phyloP scores from a whole-genome alignment of 768 basidiomycete species.

The Suillus placidus region DNA sequence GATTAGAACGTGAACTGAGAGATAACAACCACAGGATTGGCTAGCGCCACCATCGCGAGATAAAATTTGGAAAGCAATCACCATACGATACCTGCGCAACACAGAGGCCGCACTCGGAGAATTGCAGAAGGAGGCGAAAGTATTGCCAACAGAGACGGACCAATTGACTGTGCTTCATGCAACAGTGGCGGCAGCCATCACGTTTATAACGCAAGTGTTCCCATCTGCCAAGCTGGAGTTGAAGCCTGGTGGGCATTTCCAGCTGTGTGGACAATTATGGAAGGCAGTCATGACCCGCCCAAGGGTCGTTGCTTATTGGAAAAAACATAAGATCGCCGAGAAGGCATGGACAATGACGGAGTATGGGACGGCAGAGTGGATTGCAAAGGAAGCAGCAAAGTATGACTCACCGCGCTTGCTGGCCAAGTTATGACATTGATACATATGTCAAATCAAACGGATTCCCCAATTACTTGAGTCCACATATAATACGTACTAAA shows the following conservation, averaged over 20 bases:
- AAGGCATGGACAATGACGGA: constrained; percentile 20
- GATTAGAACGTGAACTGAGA: neutral
- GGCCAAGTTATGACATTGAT: neutral
- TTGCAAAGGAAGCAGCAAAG: constrained; percentile 16
- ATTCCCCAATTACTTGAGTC: neutral
- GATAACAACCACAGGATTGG: constrained; percentile 18
- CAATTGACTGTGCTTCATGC: constrained; percentile 22
- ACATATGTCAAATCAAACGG: neutral
- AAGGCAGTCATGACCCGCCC: constrained; percentile 18
- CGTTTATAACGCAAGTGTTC: constrained; percentile 25
- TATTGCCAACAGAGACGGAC: constrained; percentile 18
- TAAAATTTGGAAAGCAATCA: constrained; percentile 22
- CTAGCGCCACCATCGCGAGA: constrained; percentile 23
- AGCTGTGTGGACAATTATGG: constrained; percentile 28
- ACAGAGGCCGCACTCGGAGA: constrained; percentile 22
- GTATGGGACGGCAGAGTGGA: constrained; percentile 26
- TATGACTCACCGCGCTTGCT: constrained; percentile 2
- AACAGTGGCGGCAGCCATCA: constrained; percentile 22
- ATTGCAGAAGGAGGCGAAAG: constrained; percentile 14
- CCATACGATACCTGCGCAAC: constrained; percentile 25
- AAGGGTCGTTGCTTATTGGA: constrained; percentile 21
- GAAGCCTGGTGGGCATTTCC: constrained; percentile 18
- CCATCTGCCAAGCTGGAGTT: constrained; percentile 19
- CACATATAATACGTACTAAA: too few species aligned
- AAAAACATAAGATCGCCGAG: constrained; percentile 10